phyloP scores from a whole-genome alignment of 345 rosid species.

The Corchorus olitorius region DNA sequence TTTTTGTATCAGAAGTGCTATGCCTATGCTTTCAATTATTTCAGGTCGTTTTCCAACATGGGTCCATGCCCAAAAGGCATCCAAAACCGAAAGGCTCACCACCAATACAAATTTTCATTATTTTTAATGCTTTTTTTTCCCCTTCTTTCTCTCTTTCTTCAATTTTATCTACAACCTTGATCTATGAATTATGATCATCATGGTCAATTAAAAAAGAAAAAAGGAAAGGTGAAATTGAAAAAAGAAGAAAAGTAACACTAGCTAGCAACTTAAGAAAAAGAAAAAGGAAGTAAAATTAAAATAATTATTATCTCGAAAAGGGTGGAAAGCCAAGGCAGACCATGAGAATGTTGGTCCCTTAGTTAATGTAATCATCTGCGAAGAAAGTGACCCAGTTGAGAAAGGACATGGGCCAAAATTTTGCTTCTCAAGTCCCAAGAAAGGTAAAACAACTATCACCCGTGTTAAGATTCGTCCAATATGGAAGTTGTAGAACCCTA shows the following conservation, averaged over 20 bases:
- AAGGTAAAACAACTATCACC: constrained; percentile 8
- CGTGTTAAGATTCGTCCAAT: not conserved
- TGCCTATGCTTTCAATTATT: constrained; percentile 39
- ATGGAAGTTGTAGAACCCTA: not conserved
- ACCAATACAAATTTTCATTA: not conserved
- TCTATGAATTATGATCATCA: not conserved
- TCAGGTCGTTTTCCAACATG: constrained; percentile 43
- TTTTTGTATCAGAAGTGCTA: constrained; percentile 14
- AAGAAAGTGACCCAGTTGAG: constrained; percentile 37
- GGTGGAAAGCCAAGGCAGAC: constrained; percentile 31
- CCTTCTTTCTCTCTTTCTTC: not conserved
- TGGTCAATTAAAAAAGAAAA: not conserved
- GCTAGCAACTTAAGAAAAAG: not conserved
- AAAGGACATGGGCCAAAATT: constrained; percentile 25
- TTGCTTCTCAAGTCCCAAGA: constrained; percentile 32
- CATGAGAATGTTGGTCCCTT: constrained; percentile 53
- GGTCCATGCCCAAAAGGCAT: constrained; percentile 32
- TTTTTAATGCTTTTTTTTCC: constrained; percentile 18
- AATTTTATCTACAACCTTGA: constrained; percentile 8
- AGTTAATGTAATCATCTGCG: constrained; percentile 34
- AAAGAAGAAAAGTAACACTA: not conserved
- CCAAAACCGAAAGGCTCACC: constrained; percentile 26
- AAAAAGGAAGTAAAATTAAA: constrained; percentile 2
- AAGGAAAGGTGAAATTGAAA: not conserved
- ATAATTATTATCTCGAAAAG: constrained; percentile 24